Base-by-base conservation (phyloP, 768 basidiomycete genomes). In the Leccinum subgranulosum region DNA sequence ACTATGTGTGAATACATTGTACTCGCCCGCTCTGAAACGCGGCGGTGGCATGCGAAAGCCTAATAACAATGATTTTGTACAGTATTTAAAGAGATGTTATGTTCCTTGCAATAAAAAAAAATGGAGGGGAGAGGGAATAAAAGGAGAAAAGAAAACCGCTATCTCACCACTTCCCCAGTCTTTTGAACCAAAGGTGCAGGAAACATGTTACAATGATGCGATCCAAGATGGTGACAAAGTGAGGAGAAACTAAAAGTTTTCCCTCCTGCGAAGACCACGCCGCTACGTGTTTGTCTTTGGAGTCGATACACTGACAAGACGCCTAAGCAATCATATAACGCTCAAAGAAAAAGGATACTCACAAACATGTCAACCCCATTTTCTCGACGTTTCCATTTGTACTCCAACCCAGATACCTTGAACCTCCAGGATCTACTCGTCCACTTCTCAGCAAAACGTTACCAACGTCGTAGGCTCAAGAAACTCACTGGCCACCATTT, bases 371-470 rank as follows among this genome's bases (percentile, higher is more conserved):
- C 77, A 34, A 48, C 58, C 50, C 73, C 74, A 51, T 79, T 76
- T 45, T 77, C 76, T 50, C 68, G 66, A 36, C 77, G 67, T 68
- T 81, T 84, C 83, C 83, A 84, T 60, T 84, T 84, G 73, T 84
- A 84, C 62, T 81, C 79, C 28, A 72, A 64, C 36, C 77, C 76
- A 6, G 66, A 69, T 46, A 69, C 80, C 61, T 79, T 83, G 73
- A 84, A 84, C 27, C 83, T 71, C 56, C 83, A 79, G 11, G 83
- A 84, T 56, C 83, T 82, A 31, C 8, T 10, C 50, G 49, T 29
- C 31, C 29, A 29, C 12, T 29, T 43, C 28, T 66, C 28, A 64
- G 57, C n/a, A 43, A 21, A 21, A 21, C 3, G 39, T 31, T 17
- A 27, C 27, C 23, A 47, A 19, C 25, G 19, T n/a, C 17, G 5